Base-by-base conservation (phyloP, 1,284 basidiomycete genomes). In the Cryptococcus depauperatus region DNA sequence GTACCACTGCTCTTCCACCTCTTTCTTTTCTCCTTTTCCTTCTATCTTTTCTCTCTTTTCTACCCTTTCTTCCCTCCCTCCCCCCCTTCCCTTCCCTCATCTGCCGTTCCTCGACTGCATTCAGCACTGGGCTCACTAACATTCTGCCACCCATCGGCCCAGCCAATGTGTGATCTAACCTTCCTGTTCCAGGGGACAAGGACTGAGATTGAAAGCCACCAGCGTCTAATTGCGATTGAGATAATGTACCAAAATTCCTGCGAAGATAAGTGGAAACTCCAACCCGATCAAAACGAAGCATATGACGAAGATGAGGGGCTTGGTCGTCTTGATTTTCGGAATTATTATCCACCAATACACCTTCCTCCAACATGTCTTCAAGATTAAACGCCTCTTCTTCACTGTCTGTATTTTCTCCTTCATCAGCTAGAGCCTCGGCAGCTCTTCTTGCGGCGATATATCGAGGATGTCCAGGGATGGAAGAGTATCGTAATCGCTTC, bases 391-490 rank as follows among this genome's bases (percentile, higher is more conserved):
- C 46, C 26, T 58, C 50, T 3, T 52, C 50, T 35, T 57, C 61
- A 23, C 54, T 52, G 1, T 56, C 54, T 2, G 59, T 64, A 32
- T 62, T 59, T 5, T 56, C 48, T 8, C 51, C 55, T 42, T 60
- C 56, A 28, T 51, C 44, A 11, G 43, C 38, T 19, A 51, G 44
- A 1, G 53, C 32, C 46, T 55, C 47, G 3, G 55, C 53, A 2
- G 59, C 58, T 14, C 58, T 54, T 9, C 55, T 48, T 11, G 66
- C 66, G 8, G 59, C 59, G 28, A 65, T 48, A 49, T 52, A 69
- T 11, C 65, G 52, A 10, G 67, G 67, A 49, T 69, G 67, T 19
- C 67, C 67, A 7, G 67, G 67, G 35, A 69, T 69, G 19, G 64
- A 66, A 28, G 67, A 66, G 53, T 68, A 69, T 38, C 64, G 48